Evolutionary conservation across 225 moss, liverwort and hornwort genomes (phyloP), one percentile per base, ranked within the genome.

Genomic region (Asterella californica): DNA sequence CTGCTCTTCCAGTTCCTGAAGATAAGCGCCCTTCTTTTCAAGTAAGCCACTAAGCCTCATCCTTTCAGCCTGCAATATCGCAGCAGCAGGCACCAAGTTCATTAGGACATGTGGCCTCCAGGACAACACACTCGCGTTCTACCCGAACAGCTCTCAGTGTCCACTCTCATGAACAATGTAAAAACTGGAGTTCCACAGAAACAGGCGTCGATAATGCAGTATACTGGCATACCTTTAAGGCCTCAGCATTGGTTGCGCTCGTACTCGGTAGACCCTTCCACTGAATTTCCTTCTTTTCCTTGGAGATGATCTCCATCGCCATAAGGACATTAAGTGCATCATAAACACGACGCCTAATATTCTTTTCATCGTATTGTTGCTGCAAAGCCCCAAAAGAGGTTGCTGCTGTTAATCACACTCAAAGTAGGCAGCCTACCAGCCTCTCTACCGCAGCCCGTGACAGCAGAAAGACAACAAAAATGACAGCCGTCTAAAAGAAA

Each of bases 331-430:
- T 94, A 37, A 97, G 87, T 15, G 96, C 96, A 83, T 97, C 96
- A 88, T 97, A 97, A 76, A 97, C 96, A 62, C 94, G 93, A 70
- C 96, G 89, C 71, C 96, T 90, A 34, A 97, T 97, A 64, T 97
- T 97, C 82, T 97, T 97, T 57, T 97, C 94, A 80, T 97, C 96
- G 83, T 93, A 97, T 83, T 97, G 96, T 90, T 97, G 96, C 94
- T 97, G 93, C 83, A 89, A 82, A 81, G 84, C 80, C 71, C 72
- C 60, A 66, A 37, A 66, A 22, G 33, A 52, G 33, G 10, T 22
- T 42, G 14, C 55, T 77, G 22, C 38, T 29, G 19, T 36, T 32
- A 47, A 42, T 38, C 70, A 71, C 70, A 47, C 7, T 14, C 6
- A 64, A 0, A 27, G n/a, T n/a, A 30, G 64, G 64, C 30, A 14